Evolutionary conservation across 2,329 filamentous ascomycete genomes (phyloP), one percentile per base, ranked within the genome.

Genomic region (Dactylellina cionopaga): DNA sequence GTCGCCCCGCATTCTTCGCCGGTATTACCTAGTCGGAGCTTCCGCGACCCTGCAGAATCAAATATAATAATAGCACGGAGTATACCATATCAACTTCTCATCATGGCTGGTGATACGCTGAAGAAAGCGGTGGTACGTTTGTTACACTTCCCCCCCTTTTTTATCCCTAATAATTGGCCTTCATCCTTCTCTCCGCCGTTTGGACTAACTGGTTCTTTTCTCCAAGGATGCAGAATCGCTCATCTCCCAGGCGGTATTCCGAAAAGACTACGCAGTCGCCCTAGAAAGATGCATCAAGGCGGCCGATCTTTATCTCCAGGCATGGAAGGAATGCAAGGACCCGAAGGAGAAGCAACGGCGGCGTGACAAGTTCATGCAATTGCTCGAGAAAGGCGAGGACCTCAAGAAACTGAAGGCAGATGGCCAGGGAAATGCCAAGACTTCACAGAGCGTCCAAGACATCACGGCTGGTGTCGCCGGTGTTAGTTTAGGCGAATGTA

Each of bases 191-290:
- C 33, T 52, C 22, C n/a, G 31, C 19, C 22, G 39, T 17, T 56
- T 46, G 35, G 41, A 33, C 63, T 68, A 37, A 68, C 37, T 29
- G 27, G 17, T 47, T n/a, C 5, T 35, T 54, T 54, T 46, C 37
- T 24, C 44, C 66, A 71, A 71, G 66, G 59, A 71, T 52, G 66
- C 66, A 71, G 66, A 71, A 58, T 71, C 66, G 49, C 66, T 71
- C 58, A 49, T 59, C 58, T 71, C 66, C 43, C 66, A 62, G 24
- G 66, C 66, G 58, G 59, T 46, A 51, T 71, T 58, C 44, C 66
- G 66, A 64, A 59, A 64, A 59, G 66, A 71, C 51, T 19, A 51
- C 22, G 41, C 51, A 15, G 29, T 58, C 41, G 66, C 66, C 49
- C 58, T 71, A 29, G 51, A 71, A 33, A 51, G 58, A 10, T 71